Evolutionary conservation across 129 eudicot genomes (phyloP).

Genomic region (Daucus carota): DH1_v3.0 NC_030382.2:43202501-43203000

Average conservation of each 20-base stretch:
- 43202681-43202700: background rate
- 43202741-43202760: background rate
- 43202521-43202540: conserved; percentile 80
- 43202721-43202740: background rate
- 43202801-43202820: no score
- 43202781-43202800: background rate
- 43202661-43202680: background rate
- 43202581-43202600: background rate
- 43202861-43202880: background rate
- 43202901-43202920: background rate
- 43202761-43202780: background rate
- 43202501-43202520: conserved; percentile 98
- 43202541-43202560: background rate
- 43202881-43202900: background rate
- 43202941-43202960: background rate
- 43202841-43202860: background rate
- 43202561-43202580: background rate
- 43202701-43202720: background rate
- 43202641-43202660: background rate
- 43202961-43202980: background rate
- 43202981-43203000: background rate
- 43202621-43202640: background rate
- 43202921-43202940: background rate
- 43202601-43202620: background rate
- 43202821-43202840: background rate